Evolutionary conservation across 2,329 filamentous ascomycete species (phyloP), one percentile per base, ranked within the genome.

Genomic region (Aspergillus brasiliensis): DNA sequence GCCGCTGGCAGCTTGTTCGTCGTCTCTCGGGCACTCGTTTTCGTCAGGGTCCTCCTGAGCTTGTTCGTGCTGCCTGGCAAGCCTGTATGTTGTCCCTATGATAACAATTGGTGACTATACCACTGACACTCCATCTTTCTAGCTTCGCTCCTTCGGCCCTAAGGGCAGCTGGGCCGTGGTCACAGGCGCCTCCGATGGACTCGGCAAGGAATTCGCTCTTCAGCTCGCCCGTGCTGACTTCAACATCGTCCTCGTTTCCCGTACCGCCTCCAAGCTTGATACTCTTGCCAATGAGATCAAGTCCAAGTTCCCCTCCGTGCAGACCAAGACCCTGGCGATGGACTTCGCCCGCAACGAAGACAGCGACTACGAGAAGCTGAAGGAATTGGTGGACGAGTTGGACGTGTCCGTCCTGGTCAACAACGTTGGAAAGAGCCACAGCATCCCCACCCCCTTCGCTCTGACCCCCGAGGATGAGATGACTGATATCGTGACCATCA

Each of bases 351-450:
- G 86, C 72, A 90, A 97, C 76, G 82, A 88, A 66, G 88, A 95
- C 64, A 81, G 82, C 57, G 93, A 98, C 78, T 98, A 95, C 80
- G 84, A 86, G 58, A 84, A 84, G 49, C 83, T 99, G 51, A 85
- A 86, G 66, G 80, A 85, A 64, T 77, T 91, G 23, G 80, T 97
- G 53, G 78, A 86, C 19, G 89, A 84, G 7, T 85, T 96, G 40
- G 93, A 97, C 66, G 81, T 99, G 25, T 88, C 89, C 47, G 90
- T 99, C 62, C 81, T 99, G 64, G 84, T 99, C 82, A 99, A 99
- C 84, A 99, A 99, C 71, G 95, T 99, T 57, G 95, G 95, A 65
- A 89, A 92, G 76, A 96, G 91, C 77, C 95, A 99, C 82, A 89
- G 84, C 76, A 97, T 98, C 57, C 95, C 95, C 2, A 92, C 96